Evolutionary conservation across 257 asterid species (phyloP).

Genomic region (Solanum sejunctum): DNA sequence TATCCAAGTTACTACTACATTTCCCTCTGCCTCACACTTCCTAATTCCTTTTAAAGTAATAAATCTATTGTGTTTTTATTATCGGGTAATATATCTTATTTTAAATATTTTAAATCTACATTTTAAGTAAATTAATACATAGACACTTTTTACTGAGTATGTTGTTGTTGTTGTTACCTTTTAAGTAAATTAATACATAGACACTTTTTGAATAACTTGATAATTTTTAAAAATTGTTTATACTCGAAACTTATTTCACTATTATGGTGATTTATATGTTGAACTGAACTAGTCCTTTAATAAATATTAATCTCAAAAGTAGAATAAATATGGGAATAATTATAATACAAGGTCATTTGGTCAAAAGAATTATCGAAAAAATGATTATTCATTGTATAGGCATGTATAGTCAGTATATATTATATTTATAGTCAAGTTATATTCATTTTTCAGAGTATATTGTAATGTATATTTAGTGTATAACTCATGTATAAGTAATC

Average conservation of each 20-base stretch:
- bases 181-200: neutral
- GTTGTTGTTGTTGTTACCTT: too few relatives aligned
- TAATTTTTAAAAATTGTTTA: neutral
- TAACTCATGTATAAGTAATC: too few relatives aligned
- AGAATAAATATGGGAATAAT: neutral
- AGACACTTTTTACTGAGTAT: neutral
- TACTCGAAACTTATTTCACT: neutral
- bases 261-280: neutral
- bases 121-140: neutral
- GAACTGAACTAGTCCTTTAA: neutral
- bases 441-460: too few relatives aligned
- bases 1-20: slow-evolving; percentile 20
- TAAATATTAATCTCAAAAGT: neutral
- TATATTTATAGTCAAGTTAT: too few relatives aligned
- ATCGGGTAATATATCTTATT: neutral
- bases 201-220: neutral
- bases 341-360: too few relatives aligned
- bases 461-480: too few relatives aligned
- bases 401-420: too few relatives aligned
- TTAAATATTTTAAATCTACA: neutral
- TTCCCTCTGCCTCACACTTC: neutral
- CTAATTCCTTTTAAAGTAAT: neutral
- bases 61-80: neutral
- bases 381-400: too few relatives aligned
- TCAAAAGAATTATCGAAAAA: too few relatives aligned